Conservation (phyloP, 2,329 filamentous ascomycete species). For the Aspergillus fijiensis region DNA sequence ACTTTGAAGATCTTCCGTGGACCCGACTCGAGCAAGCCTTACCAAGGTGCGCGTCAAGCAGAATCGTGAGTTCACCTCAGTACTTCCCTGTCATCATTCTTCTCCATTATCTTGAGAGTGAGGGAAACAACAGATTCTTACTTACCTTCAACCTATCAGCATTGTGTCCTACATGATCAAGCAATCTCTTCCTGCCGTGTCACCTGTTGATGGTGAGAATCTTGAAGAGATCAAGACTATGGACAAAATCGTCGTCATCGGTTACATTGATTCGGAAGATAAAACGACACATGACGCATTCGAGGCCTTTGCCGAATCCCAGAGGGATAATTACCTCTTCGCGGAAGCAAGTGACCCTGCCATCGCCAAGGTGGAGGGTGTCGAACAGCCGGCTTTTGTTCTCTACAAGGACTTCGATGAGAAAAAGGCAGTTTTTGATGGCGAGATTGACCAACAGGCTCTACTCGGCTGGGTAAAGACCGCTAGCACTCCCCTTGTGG, state of each 20-base stretch:
- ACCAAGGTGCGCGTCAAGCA: constrained; percentile 86
- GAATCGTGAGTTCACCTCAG: constrained; percentile 53
- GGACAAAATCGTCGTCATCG: constrained; percentile 94
- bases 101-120: neutral
- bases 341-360: constrained; percentile 79
- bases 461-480: constrained; percentile 83
- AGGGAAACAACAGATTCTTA: neutral
- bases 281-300: constrained; percentile 88
- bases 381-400: constrained; percentile 81
- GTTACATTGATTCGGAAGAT: constrained; percentile 76
- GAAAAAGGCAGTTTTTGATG: constrained; percentile 81
- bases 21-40: constrained; percentile 74
- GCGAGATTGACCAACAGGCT: constrained; percentile 76
- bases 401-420: constrained; percentile 98
- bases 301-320: constrained; percentile 66
- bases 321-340: constrained; percentile 91
- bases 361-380: constrained; percentile 85
- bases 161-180: constrained; percentile 93
- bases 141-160: constrained; percentile 30
- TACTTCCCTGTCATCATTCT: neutral
- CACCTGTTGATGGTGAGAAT: constrained; percentile 73
- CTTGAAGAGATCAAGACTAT: constrained; percentile 95
- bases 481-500: constrained; percentile 83
- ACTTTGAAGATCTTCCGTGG: constrained; percentile 99
- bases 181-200: constrained; percentile 92